Evolutionary conservation across 169 alveolate genomes (phyloP).

Genomic region (Theileria luwenshuni): DNA sequence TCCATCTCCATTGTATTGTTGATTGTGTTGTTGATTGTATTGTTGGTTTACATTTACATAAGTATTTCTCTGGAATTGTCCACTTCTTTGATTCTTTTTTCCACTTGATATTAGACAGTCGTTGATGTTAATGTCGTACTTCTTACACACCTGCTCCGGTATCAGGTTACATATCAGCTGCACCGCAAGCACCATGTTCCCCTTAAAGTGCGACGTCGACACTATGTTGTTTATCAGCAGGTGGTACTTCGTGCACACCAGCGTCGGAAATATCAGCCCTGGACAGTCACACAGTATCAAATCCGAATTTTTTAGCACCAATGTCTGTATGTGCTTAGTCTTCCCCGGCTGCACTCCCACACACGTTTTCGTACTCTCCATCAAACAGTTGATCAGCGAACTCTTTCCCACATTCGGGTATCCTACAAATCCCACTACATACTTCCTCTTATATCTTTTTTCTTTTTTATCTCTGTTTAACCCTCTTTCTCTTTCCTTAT

Average conservation of each 20-base stretch:
- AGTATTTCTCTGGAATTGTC: no score
- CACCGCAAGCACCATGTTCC: conserved; percentile 89
- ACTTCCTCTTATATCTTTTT: no score
- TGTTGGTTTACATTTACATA: no score
- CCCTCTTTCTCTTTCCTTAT: conserved; percentile 14
- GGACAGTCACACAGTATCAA: conserved; percentile 96
- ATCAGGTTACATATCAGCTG: conserved; percentile 92
- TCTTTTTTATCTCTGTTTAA: conserved; percentile 4
- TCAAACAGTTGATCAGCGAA: conserved; percentile 95
- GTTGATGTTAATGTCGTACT: conserved; percentile 50
- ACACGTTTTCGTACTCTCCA: conserved; percentile 90
- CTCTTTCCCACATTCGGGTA: conserved; percentile 99
- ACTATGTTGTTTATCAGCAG: conserved; percentile 94
- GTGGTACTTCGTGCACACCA: conserved; percentile 93
- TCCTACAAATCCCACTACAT: conserved; percentile 96
- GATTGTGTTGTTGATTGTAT: no score
- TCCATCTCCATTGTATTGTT: neutral
- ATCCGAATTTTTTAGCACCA: conserved; percentile 75
- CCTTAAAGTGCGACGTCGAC: conserved; percentile 93
- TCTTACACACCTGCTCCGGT: conserved; percentile 81
- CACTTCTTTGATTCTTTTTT: conserved; percentile 3
- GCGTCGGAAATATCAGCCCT: conserved; percentile 96
- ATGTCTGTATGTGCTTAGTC: conserved; percentile 96
- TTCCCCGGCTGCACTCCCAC: conserved; percentile 98
- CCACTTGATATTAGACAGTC: conserved; percentile 42